Base-by-base conservation (phyloP, 2,329 filamentous ascomycete species). In the Magnaporthiopsis incrustans region DNA sequence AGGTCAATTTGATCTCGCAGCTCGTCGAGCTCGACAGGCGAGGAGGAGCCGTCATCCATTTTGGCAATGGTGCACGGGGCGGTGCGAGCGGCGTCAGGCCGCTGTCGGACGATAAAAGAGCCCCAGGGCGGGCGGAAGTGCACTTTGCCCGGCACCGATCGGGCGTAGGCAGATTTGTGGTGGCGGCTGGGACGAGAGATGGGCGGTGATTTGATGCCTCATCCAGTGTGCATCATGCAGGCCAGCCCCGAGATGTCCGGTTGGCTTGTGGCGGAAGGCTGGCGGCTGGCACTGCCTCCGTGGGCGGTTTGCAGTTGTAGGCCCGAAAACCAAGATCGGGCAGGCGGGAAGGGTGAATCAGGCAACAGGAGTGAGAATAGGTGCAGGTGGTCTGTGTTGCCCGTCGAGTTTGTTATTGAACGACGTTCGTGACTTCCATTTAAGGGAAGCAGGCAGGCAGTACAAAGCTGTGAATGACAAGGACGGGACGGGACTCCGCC, bases 1-100 rank as follows among this genome's bases (percentile, higher is more conserved):
- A 81, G 72, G 38, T 68, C 72, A 66, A 82, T 70, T 64, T 82
- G 79, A 60, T 80, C 77, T 25, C 67, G 67, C 26, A 81, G 67
- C 25, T 69, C 70, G 60, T 72, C 68, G 25, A 73, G 60, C 12
- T 64, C 67, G 58, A 25, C 59, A 32, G 58, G 18, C 2, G n/a
- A 10, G 44, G 44, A 53, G 44, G 22, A 25, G 18, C 7, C 4
- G 44, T 25, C 44, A 11, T 22, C 44, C 44, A 53, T 53, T 53
- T n/a, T 53, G 44, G n/a, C 22, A 25, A 8, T 10, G 22, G 22
- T 4, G 44, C 44, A 53, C 44, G 22, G 22, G 22, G 44, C 44
- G 10, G 44, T 53, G 44, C 44, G n/a, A 22, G 44, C 44, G 11
- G 44, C 44, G 44, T 53, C 44, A 53, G 44, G 44, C 44, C 44